phyloP scores from a whole-genome alignment of 2,329 filamentous ascomycete species.

The Rhinocladiella mackenziei region DNA sequence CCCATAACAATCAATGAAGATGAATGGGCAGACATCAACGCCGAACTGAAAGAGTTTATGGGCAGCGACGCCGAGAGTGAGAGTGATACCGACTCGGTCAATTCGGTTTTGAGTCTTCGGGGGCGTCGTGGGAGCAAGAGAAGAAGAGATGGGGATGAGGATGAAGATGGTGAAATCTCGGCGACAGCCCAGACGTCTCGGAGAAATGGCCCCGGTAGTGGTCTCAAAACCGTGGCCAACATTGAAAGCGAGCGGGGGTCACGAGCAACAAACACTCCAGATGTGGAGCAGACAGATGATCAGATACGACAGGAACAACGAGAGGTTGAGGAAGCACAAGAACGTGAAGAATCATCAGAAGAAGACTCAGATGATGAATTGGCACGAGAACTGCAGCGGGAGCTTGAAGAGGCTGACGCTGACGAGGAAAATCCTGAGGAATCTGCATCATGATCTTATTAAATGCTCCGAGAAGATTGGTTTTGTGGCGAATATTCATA shows the following conservation, averaged over 20 bases:
- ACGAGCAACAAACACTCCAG: constrained; percentile 14
- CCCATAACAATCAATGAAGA: constrained; percentile 57
- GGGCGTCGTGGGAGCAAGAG: constrained; percentile 30
- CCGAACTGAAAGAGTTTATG: constrained; percentile 73
- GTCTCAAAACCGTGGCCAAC: constrained; percentile 21
- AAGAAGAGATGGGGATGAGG: constrained; percentile 56
- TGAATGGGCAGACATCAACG: constrained; percentile 62
- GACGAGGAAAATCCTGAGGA: constrained; percentile 14
- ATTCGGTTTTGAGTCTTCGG: constrained; percentile 29
- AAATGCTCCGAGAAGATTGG: background rate
- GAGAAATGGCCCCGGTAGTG: constrained; percentile 29
- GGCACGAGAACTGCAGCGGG: constrained; percentile 56
- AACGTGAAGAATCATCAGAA: constrained; percentile 32
- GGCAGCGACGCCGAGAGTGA: constrained; percentile 48
- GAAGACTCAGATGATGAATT: constrained; percentile 47
- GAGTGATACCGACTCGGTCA: constrained; percentile 44
- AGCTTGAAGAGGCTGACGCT: constrained; percentile 46
- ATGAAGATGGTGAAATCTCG: constrained; percentile 45
- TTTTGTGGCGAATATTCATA: constrained; percentile 7
- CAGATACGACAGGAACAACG: constrained; percentile 30
- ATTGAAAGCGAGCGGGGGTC: constrained; percentile 14
- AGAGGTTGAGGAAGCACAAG: constrained; percentile 32
- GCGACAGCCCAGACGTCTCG: constrained; percentile 30
- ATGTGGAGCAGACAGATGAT: constrained; percentile 23
- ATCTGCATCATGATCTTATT: too few relatives aligned